Conservation (phyloP, 202 grass and related monocot species). For the Panicum hallii region DNA sequence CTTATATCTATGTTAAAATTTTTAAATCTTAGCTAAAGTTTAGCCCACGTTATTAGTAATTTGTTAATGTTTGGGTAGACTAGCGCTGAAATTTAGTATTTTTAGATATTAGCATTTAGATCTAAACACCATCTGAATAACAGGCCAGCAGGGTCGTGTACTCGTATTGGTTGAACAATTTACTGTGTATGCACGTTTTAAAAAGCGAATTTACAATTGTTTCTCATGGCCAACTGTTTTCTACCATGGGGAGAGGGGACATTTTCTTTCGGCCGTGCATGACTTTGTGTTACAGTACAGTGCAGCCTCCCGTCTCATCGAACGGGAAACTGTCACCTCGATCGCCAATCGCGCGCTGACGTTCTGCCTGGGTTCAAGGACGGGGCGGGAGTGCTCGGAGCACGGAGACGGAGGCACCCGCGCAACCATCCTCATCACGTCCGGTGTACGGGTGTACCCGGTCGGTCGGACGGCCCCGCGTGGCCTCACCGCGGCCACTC, state of each 20-base stretch:
- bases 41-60: too few relatives aligned
- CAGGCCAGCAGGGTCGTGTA: not conserved
- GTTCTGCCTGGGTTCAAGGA: not conserved
- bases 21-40: too few relatives aligned
- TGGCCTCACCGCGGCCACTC: conserved; percentile 39
- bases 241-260: too few relatives aligned
- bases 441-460: not conserved
- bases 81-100: too few relatives aligned
- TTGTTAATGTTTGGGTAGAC: too few relatives aligned
- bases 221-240: not conserved
- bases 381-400: conserved; percentile 7
- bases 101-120: too few relatives aligned
- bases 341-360: not conserved
- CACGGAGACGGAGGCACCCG: not conserved
- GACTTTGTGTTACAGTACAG: not conserved
- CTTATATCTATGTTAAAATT: too few relatives aligned
- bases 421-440: not conserved
- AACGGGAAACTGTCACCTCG: not conserved
- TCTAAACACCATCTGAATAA: too few relatives aligned
- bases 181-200: not conserved
- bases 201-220: too few relatives aligned
- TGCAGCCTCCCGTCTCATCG: not conserved
- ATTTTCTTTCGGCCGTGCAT: not conserved
- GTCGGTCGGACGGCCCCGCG: not conserved
- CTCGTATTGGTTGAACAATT: not conserved